Evolutionary conservation across 2,329 filamentous ascomycete genomes (phyloP), one percentile per base, ranked within the genome.

Genomic region (Hymenoscyphus infarciens): DNA sequence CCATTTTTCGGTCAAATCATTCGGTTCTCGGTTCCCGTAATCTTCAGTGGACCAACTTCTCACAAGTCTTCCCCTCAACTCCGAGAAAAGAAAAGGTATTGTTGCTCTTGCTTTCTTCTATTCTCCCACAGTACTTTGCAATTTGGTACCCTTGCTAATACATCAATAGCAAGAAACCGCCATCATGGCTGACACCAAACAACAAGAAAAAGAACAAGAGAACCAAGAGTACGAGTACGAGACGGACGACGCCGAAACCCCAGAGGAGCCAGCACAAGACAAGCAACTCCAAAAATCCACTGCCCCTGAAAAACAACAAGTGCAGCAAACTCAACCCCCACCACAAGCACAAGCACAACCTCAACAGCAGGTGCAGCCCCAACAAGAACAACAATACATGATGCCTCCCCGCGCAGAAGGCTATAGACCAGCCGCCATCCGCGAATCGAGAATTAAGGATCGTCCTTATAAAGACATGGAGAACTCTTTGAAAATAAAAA

Each of bases 401-500:
- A 38, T 64, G 15, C 64, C 66, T 4, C 63, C 62, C 4, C 62
- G 65, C 7, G 59, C 61, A 3, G 60, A 64, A 22, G 65, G 65
- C 13, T 67, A 67, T 29, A 39, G 66, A 22, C 52, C 60, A 13
- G 60, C 64, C 22, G 65, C 64, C 15, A 67, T 71, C 16, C 55
- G 69, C 5, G 68, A 77, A 64, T 75, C 73, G 5, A 71, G 75
- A 57, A 76, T 77, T 58, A 70, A 74, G 54, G 74, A 76, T 63
- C 68, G 74, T 4, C 75, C 74, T 7, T 38, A 65, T 11, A 71
- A 72, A 55, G 68, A 71, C 16, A 72, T 70, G 56, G 69, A 68
- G 42, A 71, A 72, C 65, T 72, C 72, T 56, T 65, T 76, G 67
- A 76, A 75, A 64, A 74, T 77, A 61, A 75, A 75, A 70, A 75